Conservation (phyloP, 371 early-diverging fungal genomes). For the Syncephalastrum sp. region DNA sequence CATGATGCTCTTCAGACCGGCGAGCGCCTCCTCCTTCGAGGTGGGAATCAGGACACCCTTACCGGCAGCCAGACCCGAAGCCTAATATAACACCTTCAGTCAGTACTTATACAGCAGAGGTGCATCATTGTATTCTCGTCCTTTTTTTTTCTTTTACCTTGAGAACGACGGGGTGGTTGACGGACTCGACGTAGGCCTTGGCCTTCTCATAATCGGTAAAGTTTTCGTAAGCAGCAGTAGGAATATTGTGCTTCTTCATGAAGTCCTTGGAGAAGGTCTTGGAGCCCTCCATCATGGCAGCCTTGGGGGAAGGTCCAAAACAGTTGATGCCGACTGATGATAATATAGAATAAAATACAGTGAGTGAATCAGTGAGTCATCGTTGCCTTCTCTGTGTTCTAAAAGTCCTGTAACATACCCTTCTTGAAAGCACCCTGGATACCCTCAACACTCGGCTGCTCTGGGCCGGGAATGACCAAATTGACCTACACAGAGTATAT, state of each 20-base stretch:
- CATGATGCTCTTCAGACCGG: conserved; percentile 87
- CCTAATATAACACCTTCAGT: conserved; percentile 44
- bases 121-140: conserved; percentile 4
- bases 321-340: conserved; percentile 85
- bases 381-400: neutral
- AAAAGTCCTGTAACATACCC: conserved; percentile 39
- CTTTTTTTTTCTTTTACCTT: conserved; percentile 45
- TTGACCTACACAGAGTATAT: conserved; percentile 43
- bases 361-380: neutral
- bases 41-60: conserved; percentile 95
- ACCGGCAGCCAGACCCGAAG: conserved; percentile 96
- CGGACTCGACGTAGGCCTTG: conserved; percentile 63
- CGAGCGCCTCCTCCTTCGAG: conserved; percentile 82
- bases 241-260: conserved; percentile 93
- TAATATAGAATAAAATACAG: conserved; percentile 1
- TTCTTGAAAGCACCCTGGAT: conserved; percentile 80
- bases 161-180: conserved; percentile 72
- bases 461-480: conserved; percentile 95
- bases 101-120: neutral
- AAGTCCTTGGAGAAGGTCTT: conserved; percentile 98
- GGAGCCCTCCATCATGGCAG: conserved; percentile 94
- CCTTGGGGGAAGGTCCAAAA: conserved; percentile 91
- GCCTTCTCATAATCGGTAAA: conserved; percentile 89
- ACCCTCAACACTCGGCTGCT: conserved; percentile 95
- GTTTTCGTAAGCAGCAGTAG: conserved; percentile 91